These are phyloP conservation scores for Guadua angustifolia DNA, from an alignment of 176 grass and related monocot genomes.

Conservation along the genomic window DNA sequence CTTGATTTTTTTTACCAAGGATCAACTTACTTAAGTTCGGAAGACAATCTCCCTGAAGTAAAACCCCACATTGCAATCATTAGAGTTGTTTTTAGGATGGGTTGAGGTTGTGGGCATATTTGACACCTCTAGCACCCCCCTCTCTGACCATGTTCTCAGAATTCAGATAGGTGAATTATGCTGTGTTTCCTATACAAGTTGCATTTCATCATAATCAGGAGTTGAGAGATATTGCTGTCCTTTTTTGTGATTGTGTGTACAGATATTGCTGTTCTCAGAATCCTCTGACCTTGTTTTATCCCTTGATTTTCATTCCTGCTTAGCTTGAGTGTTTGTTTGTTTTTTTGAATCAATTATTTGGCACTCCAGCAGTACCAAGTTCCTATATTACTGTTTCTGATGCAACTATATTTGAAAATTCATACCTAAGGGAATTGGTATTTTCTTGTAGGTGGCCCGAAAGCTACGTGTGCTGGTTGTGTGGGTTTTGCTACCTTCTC, in stretches of 20 bases:
- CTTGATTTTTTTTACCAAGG: not conserved
- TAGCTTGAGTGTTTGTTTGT: not conserved
- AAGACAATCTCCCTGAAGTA: constrained; percentile 16
- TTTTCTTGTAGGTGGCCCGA: constrained; percentile 81
- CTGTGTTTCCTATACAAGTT: not conserved
- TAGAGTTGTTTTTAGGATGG: constrained; percentile 26
- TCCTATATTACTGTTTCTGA: not conserved
- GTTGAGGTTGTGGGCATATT: not conserved
- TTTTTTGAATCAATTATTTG: constrained; percentile 1
- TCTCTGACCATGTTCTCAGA: not conserved
- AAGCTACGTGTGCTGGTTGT: constrained; percentile 83
- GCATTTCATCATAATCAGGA: constrained; percentile 12
- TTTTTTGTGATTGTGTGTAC: not conserved
- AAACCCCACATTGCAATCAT: not conserved
- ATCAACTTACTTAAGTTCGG: constrained; percentile 8
- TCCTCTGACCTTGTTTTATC: not conserved
- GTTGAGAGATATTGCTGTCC: not conserved
- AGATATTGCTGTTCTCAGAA: not conserved
- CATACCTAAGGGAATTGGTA: constrained; percentile 19
- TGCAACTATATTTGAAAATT: constrained; percentile 25
- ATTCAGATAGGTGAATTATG: constrained; percentile 28
- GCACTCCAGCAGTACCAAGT: not conserved
- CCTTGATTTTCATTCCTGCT: not conserved
- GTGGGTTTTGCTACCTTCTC: constrained; percentile 96
- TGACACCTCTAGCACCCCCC: too few relatives aligned